These are phyloP conservation scores for Phytopythium kandeliae DNA, from an alignment of 352 stramenopile genomes.

Conservation along the genomic window DNA sequence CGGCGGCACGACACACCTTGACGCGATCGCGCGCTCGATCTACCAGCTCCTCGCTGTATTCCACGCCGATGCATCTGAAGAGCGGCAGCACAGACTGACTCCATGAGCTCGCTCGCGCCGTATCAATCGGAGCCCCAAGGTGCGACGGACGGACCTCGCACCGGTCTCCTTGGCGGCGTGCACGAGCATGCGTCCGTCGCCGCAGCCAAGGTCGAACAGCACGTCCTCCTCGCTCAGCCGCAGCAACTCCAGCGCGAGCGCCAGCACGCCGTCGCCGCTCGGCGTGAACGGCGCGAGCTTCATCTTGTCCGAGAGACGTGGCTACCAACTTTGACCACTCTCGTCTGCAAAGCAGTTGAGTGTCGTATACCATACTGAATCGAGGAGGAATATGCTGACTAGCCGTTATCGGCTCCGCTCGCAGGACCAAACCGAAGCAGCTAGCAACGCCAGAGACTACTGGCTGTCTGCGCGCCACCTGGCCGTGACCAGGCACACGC, in stretches of 20 bases:
- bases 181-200: slow-evolving; percentile 68
- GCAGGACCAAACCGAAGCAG: too few species aligned
- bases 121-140: not conserved
- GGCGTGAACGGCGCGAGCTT: slow-evolving; percentile 83
- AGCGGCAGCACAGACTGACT: not conserved
- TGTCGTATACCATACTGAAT: too few species aligned
- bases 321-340: too few species aligned
- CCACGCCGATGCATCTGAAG: slow-evolving; percentile 60
- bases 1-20: too few species aligned
- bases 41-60: slow-evolving; percentile 65
- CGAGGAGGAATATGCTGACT: too few species aligned
- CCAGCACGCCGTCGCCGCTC: slow-evolving; percentile 58
- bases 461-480: too few species aligned
- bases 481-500: too few species aligned
- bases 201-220: slow-evolving; percentile 75
- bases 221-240: slow-evolving; percentile 44
- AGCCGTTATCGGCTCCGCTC: too few species aligned
- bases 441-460: too few species aligned
- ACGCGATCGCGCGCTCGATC: slow-evolving; percentile 37
- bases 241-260: slow-evolving; percentile 57
- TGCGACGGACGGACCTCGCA: slow-evolving; percentile 30
- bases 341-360: too few species aligned
- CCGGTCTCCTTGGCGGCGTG: slow-evolving; percentile 42
- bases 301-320: too few species aligned
- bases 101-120: not conserved